A percentile compares a stretch with the other conserved stretches of the same genome.
Conservation (phyloP, 2,329 filamentous ascomycete genomes). For the Escovopsis sp. region DNA sequence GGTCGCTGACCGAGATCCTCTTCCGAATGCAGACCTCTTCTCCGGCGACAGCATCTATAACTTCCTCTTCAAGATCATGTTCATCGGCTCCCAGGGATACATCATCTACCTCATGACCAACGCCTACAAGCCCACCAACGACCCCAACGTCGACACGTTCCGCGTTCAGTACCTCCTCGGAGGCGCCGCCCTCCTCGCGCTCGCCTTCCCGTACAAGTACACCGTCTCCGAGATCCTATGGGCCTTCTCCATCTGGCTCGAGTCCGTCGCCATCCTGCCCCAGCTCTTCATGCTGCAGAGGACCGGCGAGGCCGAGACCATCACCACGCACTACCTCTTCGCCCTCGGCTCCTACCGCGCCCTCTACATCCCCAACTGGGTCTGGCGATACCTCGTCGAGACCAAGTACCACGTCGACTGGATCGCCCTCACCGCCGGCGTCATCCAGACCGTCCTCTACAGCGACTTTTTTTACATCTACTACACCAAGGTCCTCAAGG, state of each 20-base stretch:
- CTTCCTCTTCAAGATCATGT: conserved; percentile 88
- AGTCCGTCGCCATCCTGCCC: conserved; percentile 89
- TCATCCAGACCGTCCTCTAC: conserved; percentile 89
- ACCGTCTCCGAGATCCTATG: conserved; percentile 75
- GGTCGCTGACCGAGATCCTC: not conserved
- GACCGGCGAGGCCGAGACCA: conserved; percentile 97
- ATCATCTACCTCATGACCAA: conserved; percentile 97
- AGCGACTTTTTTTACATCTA: conserved; percentile 99
- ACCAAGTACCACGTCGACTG: conserved; percentile 59
- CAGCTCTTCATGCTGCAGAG: conserved; percentile 97
- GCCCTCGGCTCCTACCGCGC: conserved; percentile 83
- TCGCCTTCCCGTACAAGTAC: conserved; percentile 79
- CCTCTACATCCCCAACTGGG: conserved; percentile 97
- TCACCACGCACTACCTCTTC: conserved; percentile 95
- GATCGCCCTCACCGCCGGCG: conserved; percentile 75
- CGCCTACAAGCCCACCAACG: conserved; percentile 93
- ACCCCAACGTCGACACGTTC: conserved; percentile 94
- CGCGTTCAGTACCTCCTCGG: conserved; percentile 87
- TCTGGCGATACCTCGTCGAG: conserved; percentile 77
- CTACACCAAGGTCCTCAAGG: conserved; percentile 88
- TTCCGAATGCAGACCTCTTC: conserved; percentile 54
- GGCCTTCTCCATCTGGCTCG: conserved; percentile 97
- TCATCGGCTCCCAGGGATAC: conserved; percentile 80
- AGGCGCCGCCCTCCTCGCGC: conserved; percentile 60
- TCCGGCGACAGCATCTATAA: conserved; percentile 79